Evolutionary conservation across 768 basidiomycete genomes (phyloP).

Genomic region (Suillus discolor): DNA sequence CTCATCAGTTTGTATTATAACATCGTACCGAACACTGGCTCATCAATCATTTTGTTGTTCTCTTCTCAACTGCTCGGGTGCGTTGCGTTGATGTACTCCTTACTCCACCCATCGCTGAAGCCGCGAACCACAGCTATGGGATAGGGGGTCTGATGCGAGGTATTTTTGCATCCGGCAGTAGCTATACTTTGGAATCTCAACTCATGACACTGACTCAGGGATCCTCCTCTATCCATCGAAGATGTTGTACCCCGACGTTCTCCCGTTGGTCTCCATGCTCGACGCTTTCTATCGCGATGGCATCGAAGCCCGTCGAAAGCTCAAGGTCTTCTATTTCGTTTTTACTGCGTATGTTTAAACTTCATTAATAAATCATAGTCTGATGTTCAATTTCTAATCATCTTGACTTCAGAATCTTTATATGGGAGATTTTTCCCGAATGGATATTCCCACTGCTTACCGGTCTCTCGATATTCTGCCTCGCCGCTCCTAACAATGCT

Average conservation of each 20-base stretch:
- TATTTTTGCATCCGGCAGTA: conserved; percentile 21
- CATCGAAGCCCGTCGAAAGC: conserved; percentile 40
- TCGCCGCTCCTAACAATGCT: conserved; percentile 49
- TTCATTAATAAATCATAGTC: not conserved
- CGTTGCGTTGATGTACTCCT: not conserved
- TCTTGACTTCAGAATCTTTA: conserved; percentile 35
- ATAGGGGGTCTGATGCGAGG: conserved; percentile 55
- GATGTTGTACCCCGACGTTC: conserved; percentile 42
- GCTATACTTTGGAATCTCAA: not conserved
- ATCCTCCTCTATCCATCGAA: conserved; percentile 46
- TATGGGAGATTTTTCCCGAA: conserved; percentile 47
- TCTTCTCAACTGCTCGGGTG: conserved; percentile 39
- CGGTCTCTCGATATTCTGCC: conserved; percentile 58
- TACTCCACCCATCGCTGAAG: not conserved
- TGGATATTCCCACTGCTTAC: conserved; percentile 44
- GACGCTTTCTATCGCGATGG: conserved; percentile 45
- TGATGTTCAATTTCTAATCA: not conserved
- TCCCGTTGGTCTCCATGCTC: conserved; percentile 27
- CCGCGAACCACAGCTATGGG: conserved; percentile 36
- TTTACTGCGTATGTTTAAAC: conserved; percentile 17
- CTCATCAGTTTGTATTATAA: conserved; percentile 44
- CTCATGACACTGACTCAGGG: conserved; percentile 10
- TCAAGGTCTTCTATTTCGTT: conserved; percentile 52
- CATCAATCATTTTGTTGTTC: conserved; percentile 47
- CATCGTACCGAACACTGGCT: conserved; percentile 46